These are phyloP conservation scores for Phoenix dactylifera DNA, from an alignment of 176 grass and related monocot species.

Conservation along the genomic window DNA sequence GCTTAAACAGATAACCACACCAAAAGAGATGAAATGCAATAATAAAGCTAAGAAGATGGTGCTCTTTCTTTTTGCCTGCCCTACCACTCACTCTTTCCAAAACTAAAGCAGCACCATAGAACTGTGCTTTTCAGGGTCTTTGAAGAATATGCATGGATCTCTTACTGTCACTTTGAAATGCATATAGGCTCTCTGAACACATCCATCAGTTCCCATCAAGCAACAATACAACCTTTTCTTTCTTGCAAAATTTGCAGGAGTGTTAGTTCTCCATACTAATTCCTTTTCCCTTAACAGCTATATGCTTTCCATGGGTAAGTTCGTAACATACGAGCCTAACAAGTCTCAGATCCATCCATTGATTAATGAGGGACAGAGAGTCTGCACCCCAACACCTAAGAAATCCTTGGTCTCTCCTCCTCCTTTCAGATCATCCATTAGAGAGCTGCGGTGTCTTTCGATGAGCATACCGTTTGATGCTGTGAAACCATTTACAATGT, in stretches of 20 bases:
- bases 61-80: constrained; percentile 13
- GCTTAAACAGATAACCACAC: constrained; percentile 17
- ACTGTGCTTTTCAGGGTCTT: constrained; percentile 20
- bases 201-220: neutral
- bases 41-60: constrained; percentile 29
- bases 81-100: constrained; percentile 19
- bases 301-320: neutral
- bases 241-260: neutral
- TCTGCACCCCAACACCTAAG: constrained; percentile 74
- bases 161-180: neutral
- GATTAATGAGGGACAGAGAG: constrained; percentile 55
- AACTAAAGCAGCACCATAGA: constrained; percentile 24
- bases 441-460: constrained; percentile 23
- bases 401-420: constrained; percentile 78
- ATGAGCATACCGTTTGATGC: constrained; percentile 34
- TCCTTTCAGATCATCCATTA: constrained; percentile 30
- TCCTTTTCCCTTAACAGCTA: constrained; percentile 7
- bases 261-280: neutral
- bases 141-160: constrained; percentile 32
- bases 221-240: neutral
- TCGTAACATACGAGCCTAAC: neutral
- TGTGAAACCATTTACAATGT: constrained; percentile 24
- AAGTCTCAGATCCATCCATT: constrained; percentile 55
- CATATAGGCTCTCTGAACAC: neutral
- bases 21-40: constrained; percentile 23